Evolutionary conservation across 2,329 filamentous ascomycete genomes (phyloP), one percentile per base, ranked within the genome.

Genomic region (Fusarium humuli): DNA sequence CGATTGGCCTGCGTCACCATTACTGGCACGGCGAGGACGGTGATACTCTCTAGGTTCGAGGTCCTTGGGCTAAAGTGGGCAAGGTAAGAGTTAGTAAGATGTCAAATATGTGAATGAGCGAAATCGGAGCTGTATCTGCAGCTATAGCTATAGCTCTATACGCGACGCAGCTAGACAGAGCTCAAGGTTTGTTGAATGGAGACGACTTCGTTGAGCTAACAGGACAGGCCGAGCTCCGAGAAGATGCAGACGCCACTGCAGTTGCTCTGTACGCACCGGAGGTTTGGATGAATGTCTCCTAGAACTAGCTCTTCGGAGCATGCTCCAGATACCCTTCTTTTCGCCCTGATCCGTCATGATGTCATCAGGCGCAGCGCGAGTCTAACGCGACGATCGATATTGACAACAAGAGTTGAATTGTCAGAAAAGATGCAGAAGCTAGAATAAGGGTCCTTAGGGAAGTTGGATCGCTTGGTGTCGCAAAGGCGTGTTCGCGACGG

Each of bases 231-330:
- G 12, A 42, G 41, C 27, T 34, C 37, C 40, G 18, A 27, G 12
- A 23, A 60, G 42, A 29, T 16, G 14, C 34, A 58, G 45, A 53
- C 23, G 46, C 32, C 44, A 48, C 42, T 48, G 6, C 45, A 20
- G 16, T 41, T 16, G 29, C 42, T 53, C 18, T n/a, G 25, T 48
- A 75, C 73, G 47, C 56, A 75, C 73, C 67, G 71, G 62, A 58
- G 70, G 57, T 63, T 67, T 72, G 46, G 62, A 61, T 22, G 70
- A 71, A 14, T 62, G 52, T 47, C 65, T 74, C 46, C 67, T 67
- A 56, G 80, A 79, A 76, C 83, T 85, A 65, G 81, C 81, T 65
- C 79, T 83, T 67, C 85, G 83, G 70, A 88, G 81, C 58, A 89
- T 77, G 64, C 81, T 79, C 83, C 82, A 84, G 65, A 87, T 84